Conservation (phyloP, 2,329 filamentous ascomycete genomes). For the Alternaria sp. region DNA sequence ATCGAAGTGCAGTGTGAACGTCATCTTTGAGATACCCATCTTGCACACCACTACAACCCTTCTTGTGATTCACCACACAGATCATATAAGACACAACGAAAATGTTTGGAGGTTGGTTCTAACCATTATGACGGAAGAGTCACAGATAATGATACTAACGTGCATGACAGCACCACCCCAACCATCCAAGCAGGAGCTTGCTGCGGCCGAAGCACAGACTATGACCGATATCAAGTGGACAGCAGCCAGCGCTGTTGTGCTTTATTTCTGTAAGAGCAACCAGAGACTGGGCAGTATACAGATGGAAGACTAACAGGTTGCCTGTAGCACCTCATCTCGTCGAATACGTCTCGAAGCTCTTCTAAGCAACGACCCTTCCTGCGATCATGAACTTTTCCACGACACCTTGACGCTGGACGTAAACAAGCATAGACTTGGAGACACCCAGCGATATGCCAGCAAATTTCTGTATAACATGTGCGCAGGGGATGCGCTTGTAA, state of each 20-base stretch:
- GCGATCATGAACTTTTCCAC: background rate
- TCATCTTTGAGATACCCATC: conserved; percentile 12
- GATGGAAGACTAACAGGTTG: background rate
- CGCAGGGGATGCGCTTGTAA: conserved; percentile 15
- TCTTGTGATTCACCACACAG: background rate
- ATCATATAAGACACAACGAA: background rate
- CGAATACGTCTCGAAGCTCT: conserved; percentile 62
- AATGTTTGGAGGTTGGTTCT: conserved; percentile 65
- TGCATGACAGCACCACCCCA: conserved; percentile 69
- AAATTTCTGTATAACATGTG: conserved; percentile 10
- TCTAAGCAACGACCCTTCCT: conserved; percentile 44
- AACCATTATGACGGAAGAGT: background rate
- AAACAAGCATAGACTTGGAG: background rate
- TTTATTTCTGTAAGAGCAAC: conserved; percentile 77
- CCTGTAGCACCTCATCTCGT: conserved; percentile 63
- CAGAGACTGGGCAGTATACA: background rate
- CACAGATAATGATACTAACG: conserved; percentile 13
- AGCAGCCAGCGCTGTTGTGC: conserved; percentile 69
- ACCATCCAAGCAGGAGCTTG: conserved; percentile 74
- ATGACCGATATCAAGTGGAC: conserved; percentile 73
- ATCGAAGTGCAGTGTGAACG: conserved; percentile 7
- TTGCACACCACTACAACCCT: conserved; percentile 11
- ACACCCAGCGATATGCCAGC: background rate
- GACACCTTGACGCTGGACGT: background rate
- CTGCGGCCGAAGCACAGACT: conserved; percentile 69